Conservation (phyloP, 495 filamentous ascomycete genomes). For the Aspergillus indologenus region DNA sequence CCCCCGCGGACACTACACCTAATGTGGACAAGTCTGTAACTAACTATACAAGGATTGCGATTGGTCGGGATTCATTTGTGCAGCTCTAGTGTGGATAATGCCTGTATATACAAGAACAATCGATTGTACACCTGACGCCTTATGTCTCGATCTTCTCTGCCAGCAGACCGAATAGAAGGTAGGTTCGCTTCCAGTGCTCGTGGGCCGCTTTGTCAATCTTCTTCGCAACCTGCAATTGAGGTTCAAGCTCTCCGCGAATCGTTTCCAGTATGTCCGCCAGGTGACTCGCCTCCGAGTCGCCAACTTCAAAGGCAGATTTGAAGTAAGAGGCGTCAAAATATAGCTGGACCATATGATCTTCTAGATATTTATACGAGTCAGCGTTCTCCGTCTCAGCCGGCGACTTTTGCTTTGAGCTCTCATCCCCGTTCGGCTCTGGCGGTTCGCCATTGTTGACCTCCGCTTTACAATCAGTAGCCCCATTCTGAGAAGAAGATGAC, state of each 20-base stretch:
- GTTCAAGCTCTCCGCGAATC: conserved; percentile 44
- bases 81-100: background rate
- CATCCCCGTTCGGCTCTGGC: conserved; percentile 8
- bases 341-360: conserved; percentile 64
- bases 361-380: conserved; percentile 25
- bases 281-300: conserved; percentile 29
- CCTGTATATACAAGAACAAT: conserved; percentile 7
- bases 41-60: background rate
- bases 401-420: conserved; percentile 2
- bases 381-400: background rate
- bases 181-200: conserved; percentile 79
- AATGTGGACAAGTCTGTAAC: background rate
- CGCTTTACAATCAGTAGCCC: conserved; percentile 12
- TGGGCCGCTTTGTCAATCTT: conserved; percentile 54
- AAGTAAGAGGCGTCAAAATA: conserved; percentile 77
- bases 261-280: conserved; percentile 45
- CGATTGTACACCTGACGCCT: background rate
- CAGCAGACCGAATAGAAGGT: conserved; percentile 66
- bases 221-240: conserved; percentile 43
- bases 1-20: conserved; percentile 33
- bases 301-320: conserved; percentile 37
- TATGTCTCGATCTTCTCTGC: conserved; percentile 15
- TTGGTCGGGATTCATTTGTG: background rate
- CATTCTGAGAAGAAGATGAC: conserved; percentile 6
- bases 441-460: conserved; percentile 10